Evolutionary conservation across 202 grass and related monocot species (phyloP).

Genomic region (Eragrostis tef): DNA sequence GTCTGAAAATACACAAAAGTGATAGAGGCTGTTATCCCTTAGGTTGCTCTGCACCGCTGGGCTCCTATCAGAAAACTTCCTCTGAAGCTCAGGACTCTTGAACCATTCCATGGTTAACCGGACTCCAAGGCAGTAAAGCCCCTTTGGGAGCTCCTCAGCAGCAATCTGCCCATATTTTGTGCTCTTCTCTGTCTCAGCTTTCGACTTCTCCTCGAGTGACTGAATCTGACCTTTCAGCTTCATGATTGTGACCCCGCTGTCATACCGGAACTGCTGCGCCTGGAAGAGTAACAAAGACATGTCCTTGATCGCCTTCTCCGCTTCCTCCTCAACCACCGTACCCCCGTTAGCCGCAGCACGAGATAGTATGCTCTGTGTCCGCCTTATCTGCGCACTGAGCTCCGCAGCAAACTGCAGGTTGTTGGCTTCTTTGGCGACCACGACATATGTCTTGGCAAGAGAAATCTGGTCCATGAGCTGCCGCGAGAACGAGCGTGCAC

Average conservation of each 20-base stretch:
- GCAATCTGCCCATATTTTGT: constrained; percentile 96
- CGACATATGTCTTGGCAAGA: constrained; percentile 73
- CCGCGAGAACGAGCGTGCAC: constrained; percentile 63
- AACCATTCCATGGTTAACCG: constrained; percentile 93
- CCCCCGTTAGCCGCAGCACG: constrained; percentile 56
- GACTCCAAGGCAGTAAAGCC: constrained; percentile 89
- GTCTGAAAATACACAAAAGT: constrained; percentile 97
- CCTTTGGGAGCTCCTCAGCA: constrained; percentile 96
- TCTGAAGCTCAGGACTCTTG: constrained; percentile 66
- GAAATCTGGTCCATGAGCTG: constrained; percentile 93
- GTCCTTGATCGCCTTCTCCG: constrained; percentile 71
- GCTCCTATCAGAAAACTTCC: constrained; percentile 64
- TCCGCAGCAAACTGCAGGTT: constrained; percentile 84
- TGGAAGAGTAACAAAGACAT: constrained; percentile 83
- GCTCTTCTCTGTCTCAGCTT: constrained; percentile 84
- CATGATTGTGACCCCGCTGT: constrained; percentile 66
- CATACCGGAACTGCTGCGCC: constrained; percentile 81
- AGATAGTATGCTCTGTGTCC: constrained; percentile 67
- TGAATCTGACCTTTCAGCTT: constrained; percentile 93
- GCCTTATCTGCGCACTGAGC: constrained; percentile 66
- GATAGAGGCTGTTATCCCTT: constrained; percentile 80
- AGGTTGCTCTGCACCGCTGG: constrained; percentile 62
- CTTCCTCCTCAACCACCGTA: constrained; percentile 50
- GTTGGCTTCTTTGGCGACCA: constrained; percentile 72
- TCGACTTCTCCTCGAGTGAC: constrained; percentile 79